Evolutionary conservation across 2,329 filamentous ascomycete species (phyloP), one percentile per base, ranked within the genome.

Genomic region (Ophiostoma australiae): DNA sequence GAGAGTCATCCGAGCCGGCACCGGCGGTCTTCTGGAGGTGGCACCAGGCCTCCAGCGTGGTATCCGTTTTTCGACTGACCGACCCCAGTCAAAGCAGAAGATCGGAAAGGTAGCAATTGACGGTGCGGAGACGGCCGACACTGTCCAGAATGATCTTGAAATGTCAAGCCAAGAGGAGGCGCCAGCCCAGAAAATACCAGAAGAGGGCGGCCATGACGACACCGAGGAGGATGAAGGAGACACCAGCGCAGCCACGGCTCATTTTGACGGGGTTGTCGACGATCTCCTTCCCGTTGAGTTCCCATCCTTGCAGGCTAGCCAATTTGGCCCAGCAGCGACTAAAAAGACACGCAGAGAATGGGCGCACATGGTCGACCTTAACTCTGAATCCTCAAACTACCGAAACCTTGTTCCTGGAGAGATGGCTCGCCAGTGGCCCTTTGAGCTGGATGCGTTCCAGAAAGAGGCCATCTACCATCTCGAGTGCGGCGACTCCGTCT

Each of bases 401-500:
- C 85, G 86, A 72, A 94, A 97, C 73, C 84, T 99, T 52, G 94
- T 99, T 8, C 95, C 95, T 0, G 72, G 71, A 15, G 92, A 98
- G 73, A 97, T 98, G 93, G 95, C 95, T 1, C 87, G 91, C 74
- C 91, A 96, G 74, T 99, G 94, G 92, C 94, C 94, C 0, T 99
- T 99, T 75, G 95, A 99, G 79, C 87, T 98, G 48, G 95, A 99
- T 76, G 97, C 91, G 0, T 99, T 99, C 81, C 95, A 99, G 78
- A 99, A 99, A 78, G 95, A 99, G 81, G 95, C 95, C 6, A 92
- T 99, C 1, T 99, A 98, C 78, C 95, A 98, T 80, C 87, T 99
- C 3, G 95, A 99, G 78, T 93, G 91, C 77, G 94, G 95, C 23
- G 95, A 99, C 78, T 98, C 94, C 0, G 95, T 99, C 35, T 99